phyloP scores from a whole-genome alignment of 176 grass and related monocot species.

The Pontederia crassipes region DNA sequence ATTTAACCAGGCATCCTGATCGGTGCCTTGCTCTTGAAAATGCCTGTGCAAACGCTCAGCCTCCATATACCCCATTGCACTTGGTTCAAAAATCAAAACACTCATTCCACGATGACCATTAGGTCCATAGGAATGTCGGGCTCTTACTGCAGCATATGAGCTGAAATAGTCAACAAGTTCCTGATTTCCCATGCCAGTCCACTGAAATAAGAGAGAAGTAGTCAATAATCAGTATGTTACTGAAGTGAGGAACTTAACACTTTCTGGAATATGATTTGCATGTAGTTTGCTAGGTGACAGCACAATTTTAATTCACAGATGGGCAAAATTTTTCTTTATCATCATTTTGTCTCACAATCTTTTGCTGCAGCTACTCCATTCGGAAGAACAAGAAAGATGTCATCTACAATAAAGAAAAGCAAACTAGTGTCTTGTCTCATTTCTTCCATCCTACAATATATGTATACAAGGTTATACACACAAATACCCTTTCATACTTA shows the following conservation, averaged over 20 bases:
- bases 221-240: constrained; percentile 15
- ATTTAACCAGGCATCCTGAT: constrained; percentile 45
- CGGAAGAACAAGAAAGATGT: too few species aligned
- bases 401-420: too few species aligned
- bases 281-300: too few species aligned
- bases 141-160: constrained; percentile 58
- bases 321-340: too few species aligned
- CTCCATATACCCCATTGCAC: constrained; percentile 62
- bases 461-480: too few species aligned
- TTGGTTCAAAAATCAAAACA: constrained; percentile 71
- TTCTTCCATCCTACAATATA: too few species aligned
- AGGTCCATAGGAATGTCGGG: constrained; percentile 80
- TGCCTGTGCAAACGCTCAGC: constrained; percentile 72
- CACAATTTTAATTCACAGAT: too few species aligned
- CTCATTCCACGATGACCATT: constrained; percentile 78
- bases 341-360: too few species aligned
- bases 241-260: neutral
- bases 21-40: constrained; percentile 57
- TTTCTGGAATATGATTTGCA: too few species aligned
- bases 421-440: too few species aligned
- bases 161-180: constrained; percentile 77
- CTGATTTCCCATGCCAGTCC: constrained; percentile 81
- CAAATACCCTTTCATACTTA: too few species aligned
- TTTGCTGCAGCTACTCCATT: too few species aligned
- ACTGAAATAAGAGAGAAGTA: constrained; percentile 24